phyloP scores from a whole-genome alignment of 2,329 filamentous ascomycete species.

The Ceratocystis albifundus region DNA sequence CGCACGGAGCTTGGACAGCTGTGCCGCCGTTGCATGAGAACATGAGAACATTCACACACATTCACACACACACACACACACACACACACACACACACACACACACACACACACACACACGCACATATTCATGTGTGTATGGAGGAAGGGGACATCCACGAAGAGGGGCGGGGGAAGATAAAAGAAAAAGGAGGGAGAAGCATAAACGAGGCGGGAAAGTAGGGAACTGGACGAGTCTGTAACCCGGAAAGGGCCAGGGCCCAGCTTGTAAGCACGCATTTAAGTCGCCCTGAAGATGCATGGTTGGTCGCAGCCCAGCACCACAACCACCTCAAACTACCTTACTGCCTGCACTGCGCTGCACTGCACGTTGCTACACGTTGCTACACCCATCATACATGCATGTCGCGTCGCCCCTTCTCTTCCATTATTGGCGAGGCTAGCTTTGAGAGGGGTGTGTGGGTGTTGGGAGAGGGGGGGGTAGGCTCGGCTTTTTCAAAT shows the following conservation, averaged over 20 bases:
- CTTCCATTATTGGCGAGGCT: not conserved
- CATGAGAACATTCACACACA: too few species aligned
- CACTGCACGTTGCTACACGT: not conserved
- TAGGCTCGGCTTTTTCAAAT: not conserved
- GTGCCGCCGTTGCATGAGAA: not conserved
- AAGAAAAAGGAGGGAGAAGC: not conserved
- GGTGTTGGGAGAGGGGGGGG: not conserved
- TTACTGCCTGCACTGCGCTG: not conserved
- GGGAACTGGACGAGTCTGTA: not conserved
- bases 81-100: too few species aligned
- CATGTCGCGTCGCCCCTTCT: not conserved
- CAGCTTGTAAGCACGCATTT: not conserved
- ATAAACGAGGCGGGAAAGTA: not conserved
- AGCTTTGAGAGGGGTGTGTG: not conserved
- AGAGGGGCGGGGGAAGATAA: not conserved
- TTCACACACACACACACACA: too few species aligned
- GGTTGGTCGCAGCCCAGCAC: not conserved
- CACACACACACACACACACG: too few species aligned
- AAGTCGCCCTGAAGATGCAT: conserved; percentile 5
- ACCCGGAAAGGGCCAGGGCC: not conserved
- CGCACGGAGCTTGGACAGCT: not conserved
- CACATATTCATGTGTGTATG: not conserved
- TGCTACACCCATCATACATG: not conserved
- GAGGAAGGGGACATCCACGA: not conserved
- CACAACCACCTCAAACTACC: not conserved